Evolutionary conservation across 2,329 filamentous ascomycete genomes (phyloP).

Genomic region (Madurella mycetomatis): DNA sequence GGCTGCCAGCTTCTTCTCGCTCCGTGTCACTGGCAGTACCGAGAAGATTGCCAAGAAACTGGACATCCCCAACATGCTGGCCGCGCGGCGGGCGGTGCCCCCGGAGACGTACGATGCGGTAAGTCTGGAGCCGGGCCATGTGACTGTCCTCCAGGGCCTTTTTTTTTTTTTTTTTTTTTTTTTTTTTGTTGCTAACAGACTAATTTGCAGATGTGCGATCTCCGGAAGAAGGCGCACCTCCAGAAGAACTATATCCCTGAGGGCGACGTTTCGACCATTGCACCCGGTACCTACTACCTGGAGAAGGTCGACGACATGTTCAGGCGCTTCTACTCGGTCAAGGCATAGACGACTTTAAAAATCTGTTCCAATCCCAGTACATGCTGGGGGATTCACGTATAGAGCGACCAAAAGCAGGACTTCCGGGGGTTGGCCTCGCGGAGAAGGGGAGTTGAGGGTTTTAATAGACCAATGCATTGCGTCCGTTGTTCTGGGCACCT

Average conservation of each 20-base stretch:
- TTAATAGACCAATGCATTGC: too few species aligned
- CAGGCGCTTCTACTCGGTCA: slow-evolving; percentile 71
- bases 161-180: too few species aligned
- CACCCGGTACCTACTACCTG: slow-evolving; percentile 70
- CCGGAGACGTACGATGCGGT: slow-evolving; percentile 72
- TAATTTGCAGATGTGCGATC: slow-evolving; percentile 58
- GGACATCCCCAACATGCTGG: slow-evolving; percentile 65
- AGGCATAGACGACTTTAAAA: slow-evolving; percentile 52
- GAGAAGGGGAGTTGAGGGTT: too few species aligned
- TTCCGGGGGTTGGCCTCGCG: too few species aligned
- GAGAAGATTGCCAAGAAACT: slow-evolving; percentile 63
- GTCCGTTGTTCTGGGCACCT: too few species aligned
- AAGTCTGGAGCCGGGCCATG: slow-evolving; percentile 33
- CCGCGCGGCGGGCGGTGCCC: slow-evolving; percentile 59
- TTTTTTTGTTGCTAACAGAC: slow-evolving; percentile 15
- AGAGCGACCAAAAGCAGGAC: too few species aligned
- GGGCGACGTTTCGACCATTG: slow-evolving; percentile 63
- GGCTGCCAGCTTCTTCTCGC: slow-evolving; percentile 66
- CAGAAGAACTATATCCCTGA: slow-evolving; percentile 72
- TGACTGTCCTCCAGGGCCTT: neutral
- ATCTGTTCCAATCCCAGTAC: too few species aligned
- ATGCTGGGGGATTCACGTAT: too few species aligned
- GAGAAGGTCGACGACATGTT: slow-evolving; percentile 81
- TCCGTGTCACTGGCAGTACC: slow-evolving; percentile 68
- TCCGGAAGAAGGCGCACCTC: slow-evolving; percentile 78